Evolutionary conservation across 176 grass and related monocot species (phyloP), one percentile per base, ranked within the genome.

Genomic region (Eremochloa ophiuroides): DNA sequence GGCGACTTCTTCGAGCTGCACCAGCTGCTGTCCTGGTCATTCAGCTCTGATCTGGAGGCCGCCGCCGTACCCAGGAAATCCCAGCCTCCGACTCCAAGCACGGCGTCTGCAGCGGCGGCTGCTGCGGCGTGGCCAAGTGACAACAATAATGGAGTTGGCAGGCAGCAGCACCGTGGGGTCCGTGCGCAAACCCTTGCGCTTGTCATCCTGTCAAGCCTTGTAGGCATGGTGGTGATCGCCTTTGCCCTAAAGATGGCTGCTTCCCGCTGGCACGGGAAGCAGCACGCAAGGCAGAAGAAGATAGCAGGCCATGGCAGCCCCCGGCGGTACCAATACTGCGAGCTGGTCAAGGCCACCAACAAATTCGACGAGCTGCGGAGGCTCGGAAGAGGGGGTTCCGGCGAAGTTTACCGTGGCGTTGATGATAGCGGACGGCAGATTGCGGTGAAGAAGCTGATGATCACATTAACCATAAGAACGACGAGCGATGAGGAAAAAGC

Each of bases 361-460:
- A 63, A 17, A 1, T 63, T 63, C 14, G 28, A 63, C 7, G 14
- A 33, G 61, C 5, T 17, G 5, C 13, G 61, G 28, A 63, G 8
- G 14, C 28, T 63, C 13, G 61, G 28, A 3, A 63, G 14, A 63
- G 60, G 60, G 5, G 60, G 60, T 17, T 63, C 28, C 27, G 13
- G 60, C 60, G 60, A 31, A 8, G 61, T 63, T 0, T 63, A 63
- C 61, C 61, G 27, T 3, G 28, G 61, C 7, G 61, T 31, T 5
- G 61, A 63, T 8, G 5, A 37, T 5, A 47, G 2, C 1, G 63
- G 31, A 46, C 73, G 18, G 44, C 56, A 33, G 39, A 6, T 66
- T 68, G 27, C 85, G 77, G 31, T 84, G 84, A 53, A 66, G 71
- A 73, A 30, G 71, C 29, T 51, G 4, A 22, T n/a, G n/a, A n/a